Evolutionary conservation across 2,329 filamentous ascomycete species (phyloP), one percentile per base, ranked within the genome.

Genomic region (Hymenoscyphus repandus): DNA sequence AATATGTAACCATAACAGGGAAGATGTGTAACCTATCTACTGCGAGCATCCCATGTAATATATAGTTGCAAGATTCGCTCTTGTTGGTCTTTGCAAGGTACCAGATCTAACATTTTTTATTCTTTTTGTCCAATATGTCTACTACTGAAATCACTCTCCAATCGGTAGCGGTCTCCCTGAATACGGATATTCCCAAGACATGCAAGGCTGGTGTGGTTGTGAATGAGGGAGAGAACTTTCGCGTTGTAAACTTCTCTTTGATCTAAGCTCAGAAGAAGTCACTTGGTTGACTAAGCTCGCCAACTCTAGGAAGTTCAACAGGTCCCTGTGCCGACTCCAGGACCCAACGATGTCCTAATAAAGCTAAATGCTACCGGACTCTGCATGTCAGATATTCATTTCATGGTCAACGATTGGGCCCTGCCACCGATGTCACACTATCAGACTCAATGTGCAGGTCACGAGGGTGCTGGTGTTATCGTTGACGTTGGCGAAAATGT

Each of bases 391-490:
- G 79, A 83, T 57, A 64, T 83, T 15, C 78, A 82, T 59, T 75
- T 75, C 64, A 79, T 80, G 75, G 54, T 75, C 43, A 73, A 74
- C 49, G 78, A 82, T 59, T 72, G 76, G 66, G 72, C 69, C 0
- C 48, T 70, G 0, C 72, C 72, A 0, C 65, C 67, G n/a, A 77
- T 77, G 74, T 71, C 68, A 0, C 55, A 57, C 0, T 67, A 74
- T 34, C 70, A 72, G 5, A 69, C 70, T 1, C 68, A 69, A 17
- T 77, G 72, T 12, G 69, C 75, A 0, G 76, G 75, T 3, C 78
- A 81, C 62, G 77, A 80, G 62, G 79, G 79, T 22, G 76, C 77
- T 2, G 79, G 79, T 5, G 70, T 80, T 0, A 77, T 83, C 6
- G 78, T 81, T 30, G 75, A 79, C 47, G 62, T 80, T 3, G 79